phyloP scores from a whole-genome alignment of 2,329 filamentous ascomycete genomes.

The Pseudogymnoascus sp. region DNA sequence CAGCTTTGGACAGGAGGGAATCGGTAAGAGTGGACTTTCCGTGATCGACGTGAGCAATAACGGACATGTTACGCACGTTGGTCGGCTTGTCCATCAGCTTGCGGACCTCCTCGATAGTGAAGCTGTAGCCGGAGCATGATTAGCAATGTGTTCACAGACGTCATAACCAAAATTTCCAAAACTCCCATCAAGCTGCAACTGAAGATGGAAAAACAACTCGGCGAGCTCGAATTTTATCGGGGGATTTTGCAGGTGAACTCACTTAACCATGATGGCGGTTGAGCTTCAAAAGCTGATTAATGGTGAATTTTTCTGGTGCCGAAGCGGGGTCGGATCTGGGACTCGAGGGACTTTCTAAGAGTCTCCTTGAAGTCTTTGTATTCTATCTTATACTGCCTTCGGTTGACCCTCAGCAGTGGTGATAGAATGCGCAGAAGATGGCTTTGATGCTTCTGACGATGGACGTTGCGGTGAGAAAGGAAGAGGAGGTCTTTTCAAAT shows the following conservation, averaged over 20 bases:
- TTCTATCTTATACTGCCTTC: constrained; percentile 24
- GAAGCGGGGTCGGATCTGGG: constrained; percentile 18
- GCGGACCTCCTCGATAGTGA: constrained; percentile 94
- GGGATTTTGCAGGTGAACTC: constrained; percentile 44
- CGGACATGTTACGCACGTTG: constrained; percentile 93
- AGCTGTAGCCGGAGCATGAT: constrained; percentile 57
- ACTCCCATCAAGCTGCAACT: not conserved
- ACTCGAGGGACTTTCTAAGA: constrained; percentile 22
- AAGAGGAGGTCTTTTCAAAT: constrained; percentile 13
- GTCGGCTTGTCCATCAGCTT: constrained; percentile 70
- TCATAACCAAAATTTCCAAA: constrained; percentile 3
- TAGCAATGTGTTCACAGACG: constrained; percentile 33
- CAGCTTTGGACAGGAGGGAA: constrained; percentile 96
- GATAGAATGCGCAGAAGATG: constrained; percentile 25
- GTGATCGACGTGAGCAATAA: constrained; percentile 99
- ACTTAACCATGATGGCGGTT: constrained; percentile 99
- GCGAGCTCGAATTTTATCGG: not conserved
- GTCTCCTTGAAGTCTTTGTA: constrained; percentile 18
- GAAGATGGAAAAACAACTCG: not conserved
- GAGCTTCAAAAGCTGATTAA: constrained; percentile 41
- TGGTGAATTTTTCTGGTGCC: constrained; percentile 22
- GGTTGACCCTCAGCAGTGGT: constrained; percentile 22
- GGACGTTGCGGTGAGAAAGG: constrained; percentile 15
- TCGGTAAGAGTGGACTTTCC: constrained; percentile 99
- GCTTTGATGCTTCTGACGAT: constrained; percentile 12